Evolutionary conservation across 345 rosid genomes (phyloP).

Genomic region (Lepidium aucheri): DNA sequence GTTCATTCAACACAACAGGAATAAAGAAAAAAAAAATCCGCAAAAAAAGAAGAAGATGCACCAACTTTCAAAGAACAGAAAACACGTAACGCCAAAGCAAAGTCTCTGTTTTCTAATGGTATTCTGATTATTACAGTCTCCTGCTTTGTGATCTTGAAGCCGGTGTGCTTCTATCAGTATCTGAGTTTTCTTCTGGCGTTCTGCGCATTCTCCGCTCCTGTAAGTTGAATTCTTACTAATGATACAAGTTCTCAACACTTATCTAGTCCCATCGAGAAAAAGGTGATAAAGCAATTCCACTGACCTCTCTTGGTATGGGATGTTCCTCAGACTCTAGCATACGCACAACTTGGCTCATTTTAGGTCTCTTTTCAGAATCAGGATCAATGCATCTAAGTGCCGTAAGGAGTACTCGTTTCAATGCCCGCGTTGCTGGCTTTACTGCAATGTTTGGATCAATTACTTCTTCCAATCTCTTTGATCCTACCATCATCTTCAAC

Average conservation of each 20-base stretch:
- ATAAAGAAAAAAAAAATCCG: not conserved
- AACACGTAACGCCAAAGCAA: not conserved
- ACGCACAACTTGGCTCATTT: conserved; percentile 93
- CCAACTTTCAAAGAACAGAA: conserved; percentile 7
- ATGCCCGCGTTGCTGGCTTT: conserved; percentile 70
- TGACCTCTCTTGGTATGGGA: conserved; percentile 93
- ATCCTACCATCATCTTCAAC: conserved; percentile 97
- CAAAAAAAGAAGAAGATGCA: conserved; percentile 35
- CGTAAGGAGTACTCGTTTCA: conserved; percentile 82
- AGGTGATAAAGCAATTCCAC: not conserved
- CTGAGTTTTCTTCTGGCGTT: conserved; percentile 67
- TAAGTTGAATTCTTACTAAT: conserved; percentile 4
- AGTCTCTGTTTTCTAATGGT: conserved; percentile 3
- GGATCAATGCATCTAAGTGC: conserved; percentile 97
- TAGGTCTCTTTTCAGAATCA: conserved; percentile 81
- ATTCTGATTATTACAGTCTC: conserved; percentile 2
- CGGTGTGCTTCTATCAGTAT: conserved; percentile 63
- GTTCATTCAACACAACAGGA: not conserved
- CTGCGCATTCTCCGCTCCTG: conserved; percentile 86
- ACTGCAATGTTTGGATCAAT: conserved; percentile 77
- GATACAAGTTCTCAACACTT: not conserved
- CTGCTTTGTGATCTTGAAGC: conserved; percentile 57
- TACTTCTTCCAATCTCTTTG: conserved; percentile 77
- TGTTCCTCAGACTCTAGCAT: conserved; percentile 96
- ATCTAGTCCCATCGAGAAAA: not conserved